Evolutionary conservation across 2,329 filamentous ascomycete genomes (phyloP).

Genomic region (Davidsoniella australis): DNA sequence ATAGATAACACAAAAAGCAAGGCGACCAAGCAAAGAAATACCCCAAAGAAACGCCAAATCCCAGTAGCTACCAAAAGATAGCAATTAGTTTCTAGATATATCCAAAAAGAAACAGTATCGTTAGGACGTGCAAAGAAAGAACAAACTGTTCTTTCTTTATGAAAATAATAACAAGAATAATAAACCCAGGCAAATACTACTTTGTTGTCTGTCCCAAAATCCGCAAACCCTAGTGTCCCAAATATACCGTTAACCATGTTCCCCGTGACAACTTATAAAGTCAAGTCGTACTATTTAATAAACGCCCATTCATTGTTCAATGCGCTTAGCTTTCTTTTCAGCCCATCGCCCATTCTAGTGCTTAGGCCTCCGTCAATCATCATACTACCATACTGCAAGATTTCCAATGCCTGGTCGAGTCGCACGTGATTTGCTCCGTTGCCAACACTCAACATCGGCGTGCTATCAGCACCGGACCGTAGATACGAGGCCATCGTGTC

Average conservation of each 20-base stretch:
- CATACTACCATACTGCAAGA: slow-evolving; percentile 25
- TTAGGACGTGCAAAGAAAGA: no score
- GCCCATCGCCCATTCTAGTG: slow-evolving; percentile 27
- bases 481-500: slow-evolving; percentile 22
- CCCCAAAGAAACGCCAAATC: no score
- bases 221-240: neutral
- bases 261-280: neutral
- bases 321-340: slow-evolving; percentile 26
- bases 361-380: slow-evolving; percentile 25
- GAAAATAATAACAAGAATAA: no score
- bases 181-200: no score
- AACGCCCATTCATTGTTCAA: slow-evolving; percentile 25
- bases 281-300: neutral
- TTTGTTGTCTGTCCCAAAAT: no score
- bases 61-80: no score
- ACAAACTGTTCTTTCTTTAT: no score
- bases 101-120: no score
- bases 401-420: slow-evolving; percentile 23
- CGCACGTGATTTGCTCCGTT: slow-evolving; percentile 20
- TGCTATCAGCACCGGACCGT: slow-evolving; percentile 22
- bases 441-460: slow-evolving; percentile 21
- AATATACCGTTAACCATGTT: neutral
- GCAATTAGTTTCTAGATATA: no score
- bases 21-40: no score
- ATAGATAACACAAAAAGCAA: no score